These are phyloP conservation scores for Uromyces viciae-fabae DNA, from an alignment of 1,284 basidiomycete genomes.

Conservation along the genomic window DNA sequence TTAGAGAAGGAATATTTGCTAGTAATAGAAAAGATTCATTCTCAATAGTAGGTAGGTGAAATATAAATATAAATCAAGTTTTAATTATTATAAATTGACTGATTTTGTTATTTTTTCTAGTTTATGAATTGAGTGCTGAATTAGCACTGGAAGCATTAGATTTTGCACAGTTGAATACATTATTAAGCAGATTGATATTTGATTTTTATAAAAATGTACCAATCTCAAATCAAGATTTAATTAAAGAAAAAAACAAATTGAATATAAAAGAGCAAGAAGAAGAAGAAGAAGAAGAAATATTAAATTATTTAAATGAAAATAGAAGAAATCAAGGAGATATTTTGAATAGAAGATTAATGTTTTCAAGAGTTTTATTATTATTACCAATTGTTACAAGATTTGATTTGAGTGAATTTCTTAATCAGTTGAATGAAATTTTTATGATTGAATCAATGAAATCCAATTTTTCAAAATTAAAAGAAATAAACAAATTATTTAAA, in stretches of 20 bases:
- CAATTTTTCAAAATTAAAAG: not conserved
- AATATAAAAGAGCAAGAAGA: not conserved
- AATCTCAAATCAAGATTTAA: not conserved
- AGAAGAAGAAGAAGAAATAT: not conserved
- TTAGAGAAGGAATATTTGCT: slow-evolving; percentile 38
- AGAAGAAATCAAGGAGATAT: slow-evolving; percentile 7
- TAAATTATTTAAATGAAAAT: not conserved
- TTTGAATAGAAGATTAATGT: slow-evolving; percentile 10
- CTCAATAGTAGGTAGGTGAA: slow-evolving; percentile 27
- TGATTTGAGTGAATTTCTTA: slow-evolving; percentile 6
- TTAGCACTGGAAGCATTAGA: slow-evolving; percentile 32
- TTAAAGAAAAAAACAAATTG: not conserved
- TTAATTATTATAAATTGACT: not conserved
- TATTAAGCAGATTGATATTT: slow-evolving; percentile 22
- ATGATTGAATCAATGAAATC: not conserved
- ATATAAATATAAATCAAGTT: not conserved
- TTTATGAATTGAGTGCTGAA: slow-evolving; percentile 42
- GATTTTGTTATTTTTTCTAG: not conserved
- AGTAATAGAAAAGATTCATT: slow-evolving; percentile 26
- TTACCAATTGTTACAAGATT: slow-evolving; percentile 11
- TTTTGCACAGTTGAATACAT: slow-evolving; percentile 24
- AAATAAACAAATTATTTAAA: not conserved
- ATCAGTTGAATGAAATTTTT: slow-evolving; percentile 5
- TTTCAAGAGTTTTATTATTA: slow-evolving; percentile 11
- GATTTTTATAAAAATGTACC: slow-evolving; percentile 2